Evolutionary conservation across 2,329 filamentous ascomycete species (phyloP), one percentile per base, ranked within the genome.

Genomic region (Hymenoscyphus albidus): DNA sequence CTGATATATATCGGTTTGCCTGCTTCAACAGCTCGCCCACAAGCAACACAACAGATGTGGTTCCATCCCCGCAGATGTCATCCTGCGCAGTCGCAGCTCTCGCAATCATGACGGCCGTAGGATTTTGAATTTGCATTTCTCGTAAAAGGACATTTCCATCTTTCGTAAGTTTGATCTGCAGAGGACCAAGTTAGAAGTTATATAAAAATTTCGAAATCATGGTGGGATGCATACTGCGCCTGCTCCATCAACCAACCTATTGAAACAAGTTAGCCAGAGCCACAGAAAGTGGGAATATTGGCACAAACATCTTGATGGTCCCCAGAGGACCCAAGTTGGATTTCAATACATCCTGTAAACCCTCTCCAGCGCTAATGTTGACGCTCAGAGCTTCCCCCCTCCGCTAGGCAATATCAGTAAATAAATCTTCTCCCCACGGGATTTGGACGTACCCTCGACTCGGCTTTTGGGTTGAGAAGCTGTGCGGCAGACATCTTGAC

Each of bases 11-110:
- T 78, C 95, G 87, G 78, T 98, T 91, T 66, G 95, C 95, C 82
- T 99, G 95, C 85, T 98, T 99, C 76, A 99, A 81, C 66, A 99
- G 87, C 82, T 99, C 95, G 77, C 95, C 95, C 61, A 99, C 93
- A 77, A 98, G 81, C 73, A 99, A 81, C 61, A 99, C 95, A 38
- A 97, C 94, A 58, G 93, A 97, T 54, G 95, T 99, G 73, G 95
- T 99, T 75, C 95, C 95, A 78, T 99, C 95, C 75, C 95, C 95
- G 73, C 92, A 96, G 73, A 99, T 99, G 75, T 99, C 95, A 78
- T 99, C 95, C 78, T 99, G 94, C 71, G 95, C 95, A 44, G 95
- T 99, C 64, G 95, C 95, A 74, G 94, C 93, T 76, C 87, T 81
- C 64, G 86, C 87, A 77, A 89, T 89, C 86, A 89, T 89, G 68